A percentile compares a stretch with the other conserved stretches of the same genome.
phyloP scores from a whole-genome alignment of 2,329 filamentous ascomycete genomes.

The Aspergillus sp. region DNA sequence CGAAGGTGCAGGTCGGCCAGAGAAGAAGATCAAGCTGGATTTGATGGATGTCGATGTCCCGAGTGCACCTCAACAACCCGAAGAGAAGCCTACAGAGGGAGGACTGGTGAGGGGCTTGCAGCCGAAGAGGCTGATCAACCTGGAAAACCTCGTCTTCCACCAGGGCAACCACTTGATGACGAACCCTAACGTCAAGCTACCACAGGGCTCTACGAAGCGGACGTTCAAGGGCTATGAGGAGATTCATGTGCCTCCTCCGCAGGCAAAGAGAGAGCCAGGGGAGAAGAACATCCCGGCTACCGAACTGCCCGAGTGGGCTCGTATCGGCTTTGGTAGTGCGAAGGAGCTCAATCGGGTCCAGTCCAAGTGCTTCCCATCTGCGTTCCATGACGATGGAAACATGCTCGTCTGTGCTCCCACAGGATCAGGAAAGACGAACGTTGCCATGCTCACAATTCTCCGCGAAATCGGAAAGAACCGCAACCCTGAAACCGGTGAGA shows the following conservation, averaged over 20 bases:
- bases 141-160: conserved; percentile 95
- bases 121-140: conserved; percentile 82
- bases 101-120: conserved; percentile 79
- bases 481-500: conserved; percentile 84
- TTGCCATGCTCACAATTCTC: conserved; percentile 94
- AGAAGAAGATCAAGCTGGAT: conserved; percentile 80
- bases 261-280: conserved; percentile 77
- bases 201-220: conserved; percentile 90
- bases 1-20: conserved; percentile 60
- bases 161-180: conserved; percentile 99
- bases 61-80: conserved; percentile 53
- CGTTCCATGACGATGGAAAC: conserved; percentile 92
- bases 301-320: conserved; percentile 91
- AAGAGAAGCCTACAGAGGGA: conserved; percentile 63
- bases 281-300: conserved; percentile 81
- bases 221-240: conserved; percentile 98
- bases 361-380: conserved; percentile 86
- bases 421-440: conserved; percentile 97
- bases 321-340: conserved; percentile 78
- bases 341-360: conserved; percentile 93
- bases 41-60: conserved; percentile 85
- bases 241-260: conserved; percentile 92
- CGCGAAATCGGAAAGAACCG: conserved; percentile 96
- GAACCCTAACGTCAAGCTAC: conserved; percentile 92
- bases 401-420: conserved; percentile 98